Evolutionary conservation across 768 basidiomycete genomes (phyloP).

Genomic region (Boletus pseudo-olivaceus): DNA sequence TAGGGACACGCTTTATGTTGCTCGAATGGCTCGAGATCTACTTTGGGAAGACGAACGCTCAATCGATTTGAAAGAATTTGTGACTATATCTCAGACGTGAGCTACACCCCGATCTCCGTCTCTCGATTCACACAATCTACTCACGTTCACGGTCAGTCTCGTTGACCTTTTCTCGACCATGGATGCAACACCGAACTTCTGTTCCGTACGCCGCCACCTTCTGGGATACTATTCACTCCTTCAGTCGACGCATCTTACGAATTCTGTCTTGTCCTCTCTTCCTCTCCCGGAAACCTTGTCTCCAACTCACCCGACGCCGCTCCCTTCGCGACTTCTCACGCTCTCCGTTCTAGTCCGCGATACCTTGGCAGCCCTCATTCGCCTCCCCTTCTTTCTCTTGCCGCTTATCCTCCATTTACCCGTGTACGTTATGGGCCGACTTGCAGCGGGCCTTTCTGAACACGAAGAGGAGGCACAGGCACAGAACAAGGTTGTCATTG

Average conservation of each 20-base stretch:
- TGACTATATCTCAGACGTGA: slow-evolving; percentile 87
- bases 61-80: slow-evolving; percentile 78
- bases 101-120: slow-evolving; percentile 32
- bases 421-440: slow-evolving; percentile 75
- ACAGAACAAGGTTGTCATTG: slow-evolving; percentile 94
- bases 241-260: slow-evolving; percentile 76
- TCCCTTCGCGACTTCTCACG: slow-evolving; percentile 83
- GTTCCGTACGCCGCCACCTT: slow-evolving; percentile 61
- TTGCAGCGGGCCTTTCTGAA: slow-evolving; percentile 70
- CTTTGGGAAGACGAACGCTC: slow-evolving; percentile 84
- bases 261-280: slow-evolving; percentile 78
- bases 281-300: slow-evolving; percentile 84
- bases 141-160: slow-evolving; percentile 49
- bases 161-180: slow-evolving; percentile 83
- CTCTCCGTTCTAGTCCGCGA: slow-evolving; percentile 76
- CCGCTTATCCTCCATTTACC: slow-evolving; percentile 84
- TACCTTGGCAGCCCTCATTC: slow-evolving; percentile 62
- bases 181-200: slow-evolving; percentile 57
- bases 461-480: slow-evolving; percentile 94
- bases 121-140: slow-evolving; percentile 15
- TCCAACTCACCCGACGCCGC: slow-evolving; percentile 61
- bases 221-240: slow-evolving; percentile 88
- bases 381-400: slow-evolving; percentile 85
- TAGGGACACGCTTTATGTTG: slow-evolving; percentile 88
- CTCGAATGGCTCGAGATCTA: slow-evolving; percentile 89